Evolutionary conservation across 257 asterid genomes (phyloP).

Genomic region (Solanum infundibuliforme): DNA sequence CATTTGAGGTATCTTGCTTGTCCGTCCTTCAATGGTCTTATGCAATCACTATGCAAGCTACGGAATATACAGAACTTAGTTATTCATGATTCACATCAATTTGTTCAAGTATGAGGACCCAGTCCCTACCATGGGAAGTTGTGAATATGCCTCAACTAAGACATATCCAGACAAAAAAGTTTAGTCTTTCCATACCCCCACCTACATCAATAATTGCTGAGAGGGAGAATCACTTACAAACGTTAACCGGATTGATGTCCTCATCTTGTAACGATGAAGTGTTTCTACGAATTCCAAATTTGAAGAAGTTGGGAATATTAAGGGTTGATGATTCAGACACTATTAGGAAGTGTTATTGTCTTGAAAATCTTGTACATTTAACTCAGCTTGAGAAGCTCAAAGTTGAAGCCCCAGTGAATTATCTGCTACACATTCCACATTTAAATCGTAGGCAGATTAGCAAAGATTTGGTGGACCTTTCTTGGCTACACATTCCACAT

Average conservation of each 20-base stretch:
- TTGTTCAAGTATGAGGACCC: rapidly evolving
- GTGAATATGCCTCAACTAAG: background rate
- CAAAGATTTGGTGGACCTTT: no score
- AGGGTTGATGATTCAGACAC: background rate
- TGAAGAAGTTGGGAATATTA: background rate
- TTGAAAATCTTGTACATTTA: background rate
- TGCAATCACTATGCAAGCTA: no score
- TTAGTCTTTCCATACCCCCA: background rate
- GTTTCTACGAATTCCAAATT: background rate
- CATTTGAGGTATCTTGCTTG: no score
- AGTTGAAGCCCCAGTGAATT: background rate
- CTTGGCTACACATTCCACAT: background rate
- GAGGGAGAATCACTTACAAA: background rate
- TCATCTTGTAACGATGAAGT: background rate
- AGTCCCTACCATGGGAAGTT: background rate
- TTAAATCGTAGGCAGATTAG: rapidly evolving
- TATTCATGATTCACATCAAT: no score
- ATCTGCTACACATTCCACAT: no score
- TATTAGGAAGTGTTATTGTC: background rate
- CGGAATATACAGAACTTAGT: no score
- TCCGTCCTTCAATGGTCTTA: no score
- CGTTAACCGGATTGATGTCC: background rate
- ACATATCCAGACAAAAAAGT: background rate
- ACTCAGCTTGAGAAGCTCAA: background rate
- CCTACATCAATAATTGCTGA: background rate